Percentiles rank a stretch among this genome's conserved stretches.
phyloP scores from a whole-genome alignment of 116 monocot genomes.

The Zostera marina region DNA sequence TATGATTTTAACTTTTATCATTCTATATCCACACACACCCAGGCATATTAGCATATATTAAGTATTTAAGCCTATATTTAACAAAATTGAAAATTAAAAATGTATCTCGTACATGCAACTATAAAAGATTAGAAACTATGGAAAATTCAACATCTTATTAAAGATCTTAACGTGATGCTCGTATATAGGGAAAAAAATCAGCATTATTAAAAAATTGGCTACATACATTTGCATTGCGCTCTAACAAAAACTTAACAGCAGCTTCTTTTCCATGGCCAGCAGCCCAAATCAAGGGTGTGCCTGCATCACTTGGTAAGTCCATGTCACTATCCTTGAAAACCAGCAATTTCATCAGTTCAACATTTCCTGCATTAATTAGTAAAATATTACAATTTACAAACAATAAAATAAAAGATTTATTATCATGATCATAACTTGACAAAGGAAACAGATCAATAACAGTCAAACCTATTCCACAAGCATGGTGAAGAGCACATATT shows the following conservation, averaged over 20 bases:
- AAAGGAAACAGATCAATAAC: background rate
- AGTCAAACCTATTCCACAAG: constrained; percentile 77
- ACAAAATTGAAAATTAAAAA: too few relatives aligned
- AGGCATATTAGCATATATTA: too few relatives aligned
- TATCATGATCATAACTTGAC: too few relatives aligned
- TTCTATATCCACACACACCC: too few relatives aligned
- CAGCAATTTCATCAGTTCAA: constrained; percentile 62
- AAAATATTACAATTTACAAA: background rate
- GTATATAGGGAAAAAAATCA: background rate
- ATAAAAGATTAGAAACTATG: too few relatives aligned
- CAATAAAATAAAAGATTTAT: background rate
- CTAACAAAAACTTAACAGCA: constrained; percentile 55
- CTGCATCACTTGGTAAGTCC: constrained; percentile 85
- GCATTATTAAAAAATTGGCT: background rate
- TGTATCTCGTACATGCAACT: too few relatives aligned
- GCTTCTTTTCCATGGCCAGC: constrained; percentile 81
- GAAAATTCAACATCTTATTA: too few relatives aligned
- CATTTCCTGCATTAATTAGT: constrained; percentile 43
- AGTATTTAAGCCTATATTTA: too few relatives aligned
- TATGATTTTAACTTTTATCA: too few relatives aligned
- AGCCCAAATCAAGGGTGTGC: constrained; percentile 92
- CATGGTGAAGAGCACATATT: constrained; percentile 78
- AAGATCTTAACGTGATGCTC: background rate
- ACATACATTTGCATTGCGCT: constrained; percentile 73
- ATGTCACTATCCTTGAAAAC: constrained; percentile 53